Base-by-base conservation (phyloP, 345 rosid genomes). In the Capsella bursapastoris region DNA sequence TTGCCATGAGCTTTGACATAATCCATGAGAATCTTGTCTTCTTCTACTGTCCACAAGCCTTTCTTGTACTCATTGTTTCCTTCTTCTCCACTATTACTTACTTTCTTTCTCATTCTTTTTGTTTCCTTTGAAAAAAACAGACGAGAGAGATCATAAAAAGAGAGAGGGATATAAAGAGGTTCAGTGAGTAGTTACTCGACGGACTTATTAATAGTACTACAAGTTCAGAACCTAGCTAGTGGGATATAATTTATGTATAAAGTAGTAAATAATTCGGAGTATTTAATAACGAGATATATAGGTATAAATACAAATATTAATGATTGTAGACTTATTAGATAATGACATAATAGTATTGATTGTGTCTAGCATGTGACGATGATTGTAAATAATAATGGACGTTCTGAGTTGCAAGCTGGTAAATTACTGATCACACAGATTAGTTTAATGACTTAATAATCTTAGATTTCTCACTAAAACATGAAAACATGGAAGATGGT, bases 1-100 rank as follows among this genome's bases (percentile, higher is more conserved):
- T 84, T 85, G 72, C 89, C 91, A 76, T 87, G 86, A 57, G 78
- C 16, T 59, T 55, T 73, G 47, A 87, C 81, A 81, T 82, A 82
- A 70, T 85, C 89, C 73, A 68, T 69, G 63, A 87, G 83, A 66
- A 85, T 78, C 68, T 73, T 80, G 67, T 83, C 86, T 74, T 83
- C 86, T 70, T 80, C 86, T 37, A 44, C 82, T 50, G 83, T 83
- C 86, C 86, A 83, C 55, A 83, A 68, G 61, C 86, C 86, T 73
- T 78, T 83, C 67, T 74, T 83, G 68, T 78, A 80, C 57, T 83
- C 86, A 64, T 53, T 75, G 41, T 55, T 76, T 58, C 53, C 60
- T 48, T 67, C 83, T 69, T 68, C 82, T 22, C 52, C 77, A 71
- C 61, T 48, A 55, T 52, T 12, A 61, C 65, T 69, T 63, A 45